phyloP scores from a whole-genome alignment of 2,329 filamentous ascomycete species.

The Fusarium burgessii region DNA sequence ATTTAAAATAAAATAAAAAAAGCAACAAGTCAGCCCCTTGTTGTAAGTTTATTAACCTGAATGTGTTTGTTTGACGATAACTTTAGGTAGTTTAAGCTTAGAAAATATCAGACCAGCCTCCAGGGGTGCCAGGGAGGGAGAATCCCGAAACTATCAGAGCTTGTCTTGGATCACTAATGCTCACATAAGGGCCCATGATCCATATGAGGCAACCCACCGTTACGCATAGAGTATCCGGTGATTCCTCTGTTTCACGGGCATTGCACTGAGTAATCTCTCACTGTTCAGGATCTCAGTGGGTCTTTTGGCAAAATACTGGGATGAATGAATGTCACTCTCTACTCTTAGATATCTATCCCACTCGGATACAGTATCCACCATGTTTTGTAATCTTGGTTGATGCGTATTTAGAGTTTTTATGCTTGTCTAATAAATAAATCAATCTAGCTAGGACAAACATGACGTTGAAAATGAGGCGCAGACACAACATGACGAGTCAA shows the following conservation, averaged over 20 bases:
- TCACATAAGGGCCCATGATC: slow-evolving; percentile 38
- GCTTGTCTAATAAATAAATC: slow-evolving; percentile 1
- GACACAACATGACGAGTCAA: neutral
- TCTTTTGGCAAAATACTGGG: neutral
- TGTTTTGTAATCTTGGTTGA: slow-evolving; percentile 3
- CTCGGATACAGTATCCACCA: slow-evolving; percentile 6
- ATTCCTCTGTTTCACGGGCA: slow-evolving; percentile 14
- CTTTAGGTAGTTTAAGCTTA: slow-evolving; percentile 21
- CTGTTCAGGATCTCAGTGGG: slow-evolving; percentile 2
- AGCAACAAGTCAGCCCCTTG: neutral
- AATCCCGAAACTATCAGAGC: neutral
- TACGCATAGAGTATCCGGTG: slow-evolving; percentile 1
- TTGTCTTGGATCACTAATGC: slow-evolving; percentile 35
- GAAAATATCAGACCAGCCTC: neutral
- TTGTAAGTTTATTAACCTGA: neutral
- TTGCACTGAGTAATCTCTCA: slow-evolving; percentile 4
- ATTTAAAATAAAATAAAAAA: too few relatives aligned
- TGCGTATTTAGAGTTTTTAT: slow-evolving; percentile 13
- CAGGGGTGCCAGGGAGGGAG: neutral
- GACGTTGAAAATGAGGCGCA: slow-evolving; percentile 21
- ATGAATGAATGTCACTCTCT: neutral
- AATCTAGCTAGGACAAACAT: slow-evolving; percentile 1
- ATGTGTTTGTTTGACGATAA: slow-evolving; percentile 14
- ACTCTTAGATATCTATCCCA: slow-evolving; percentile 1
- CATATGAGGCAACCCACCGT: slow-evolving; percentile 30